Percentiles rank a stretch among this genome's conserved stretches.
phyloP scores from a whole-genome alignment of 768 basidiomycete species.

The Calocybe cyanea region DNA sequence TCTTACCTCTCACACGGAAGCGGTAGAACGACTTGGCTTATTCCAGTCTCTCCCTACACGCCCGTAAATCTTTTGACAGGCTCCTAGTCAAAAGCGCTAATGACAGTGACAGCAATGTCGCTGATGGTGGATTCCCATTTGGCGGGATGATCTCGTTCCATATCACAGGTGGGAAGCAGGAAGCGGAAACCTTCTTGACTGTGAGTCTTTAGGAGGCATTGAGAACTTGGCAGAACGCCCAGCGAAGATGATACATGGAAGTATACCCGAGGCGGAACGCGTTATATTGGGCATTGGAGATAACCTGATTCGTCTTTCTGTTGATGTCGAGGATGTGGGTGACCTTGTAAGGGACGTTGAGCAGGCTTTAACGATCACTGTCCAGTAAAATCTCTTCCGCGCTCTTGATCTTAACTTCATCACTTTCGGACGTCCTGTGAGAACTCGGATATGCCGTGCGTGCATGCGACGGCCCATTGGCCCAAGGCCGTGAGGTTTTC shows the following conservation, averaged over 20 bases:
- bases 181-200: conserved; percentile 67
- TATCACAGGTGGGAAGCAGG: conserved; percentile 51
- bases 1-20: conserved; percentile 57
- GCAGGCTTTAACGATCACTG: too few species aligned
- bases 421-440: too few species aligned
- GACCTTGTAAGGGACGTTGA: too few species aligned
- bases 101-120: conserved; percentile 18
- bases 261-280: conserved; percentile 66
- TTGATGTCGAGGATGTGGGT: too few species aligned
- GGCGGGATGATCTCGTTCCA: conserved; percentile 88
- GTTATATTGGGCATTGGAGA: conserved; percentile 72
- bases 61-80: conserved; percentile 55
- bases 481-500: too few species aligned
- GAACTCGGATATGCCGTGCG: too few species aligned
- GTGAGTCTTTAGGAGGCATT: conserved; percentile 87
- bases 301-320: too few species aligned
- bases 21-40: conserved; percentile 64
- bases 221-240: conserved; percentile 90
- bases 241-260: conserved; percentile 84
- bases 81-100: conserved; percentile 21
- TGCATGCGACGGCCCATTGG: too few species aligned
- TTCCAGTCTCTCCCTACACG: conserved; percentile 62
- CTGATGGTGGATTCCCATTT: conserved; percentile 69
- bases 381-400: too few species aligned
- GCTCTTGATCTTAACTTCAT: too few species aligned